Evolutionary conservation across 2,329 filamentous ascomycete genomes (phyloP).

Genomic region (Botrytis cinerea): DNA sequence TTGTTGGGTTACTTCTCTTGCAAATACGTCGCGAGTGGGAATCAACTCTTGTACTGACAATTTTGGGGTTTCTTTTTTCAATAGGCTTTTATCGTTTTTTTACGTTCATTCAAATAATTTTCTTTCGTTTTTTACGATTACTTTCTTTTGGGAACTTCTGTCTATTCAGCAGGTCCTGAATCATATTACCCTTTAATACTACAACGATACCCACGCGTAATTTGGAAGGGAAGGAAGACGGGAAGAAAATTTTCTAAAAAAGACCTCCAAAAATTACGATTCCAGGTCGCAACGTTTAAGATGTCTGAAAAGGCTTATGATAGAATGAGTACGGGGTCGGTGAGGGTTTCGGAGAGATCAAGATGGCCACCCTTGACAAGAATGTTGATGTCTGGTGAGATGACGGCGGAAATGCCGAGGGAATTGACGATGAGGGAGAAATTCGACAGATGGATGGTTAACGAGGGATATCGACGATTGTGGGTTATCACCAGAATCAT

Average conservation of each 20-base stretch:
- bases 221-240: slow-evolving; percentile 26
- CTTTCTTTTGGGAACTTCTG: slow-evolving; percentile 36
- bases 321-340: slow-evolving; percentile 38
- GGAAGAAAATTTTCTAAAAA: slow-evolving; percentile 21
- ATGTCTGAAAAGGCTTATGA: slow-evolving; percentile 36
- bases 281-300: slow-evolving; percentile 32
- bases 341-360: slow-evolving; percentile 66
- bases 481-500: slow-evolving; percentile 48
- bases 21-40: neutral
- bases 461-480: slow-evolving; percentile 81
- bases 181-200: slow-evolving; percentile 37
- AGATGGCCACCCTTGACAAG: slow-evolving; percentile 81
- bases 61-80: neutral
- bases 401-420: slow-evolving; percentile 72
- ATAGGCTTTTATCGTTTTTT: slow-evolving; percentile 18
- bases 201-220: slow-evolving; percentile 29
- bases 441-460: slow-evolving; percentile 87
- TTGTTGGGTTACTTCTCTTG: slow-evolving; percentile 26
- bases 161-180: slow-evolving; percentile 44
- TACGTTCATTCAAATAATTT: slow-evolving; percentile 19
- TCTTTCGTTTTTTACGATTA: slow-evolving; percentile 12
- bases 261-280: slow-evolving; percentile 32
- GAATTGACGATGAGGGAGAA: slow-evolving; percentile 68
- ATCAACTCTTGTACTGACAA: neutral
- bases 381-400: slow-evolving; percentile 80